Base-by-base conservation (phyloP, 768 basidiomycete genomes). In the Boletus eberwhitei region DNA sequence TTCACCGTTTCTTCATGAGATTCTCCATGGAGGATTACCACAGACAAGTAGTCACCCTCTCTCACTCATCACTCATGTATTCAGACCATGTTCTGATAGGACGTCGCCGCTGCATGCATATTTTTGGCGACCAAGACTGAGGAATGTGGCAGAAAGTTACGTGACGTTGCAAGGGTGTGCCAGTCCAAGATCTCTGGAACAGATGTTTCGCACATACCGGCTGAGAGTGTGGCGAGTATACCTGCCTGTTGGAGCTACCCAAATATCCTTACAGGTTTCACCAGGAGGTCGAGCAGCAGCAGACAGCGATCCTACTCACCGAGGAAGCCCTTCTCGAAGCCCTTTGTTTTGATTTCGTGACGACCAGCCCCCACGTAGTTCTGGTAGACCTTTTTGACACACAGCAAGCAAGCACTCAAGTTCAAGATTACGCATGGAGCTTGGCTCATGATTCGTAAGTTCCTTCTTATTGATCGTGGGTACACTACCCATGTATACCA, bases 91-190 rank as follows among this genome's bases (percentile, higher is more conserved):
- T 36, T 34, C 36, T 26, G 7, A 52, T 58, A 93, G 91, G 86
- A 90, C 60, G 85, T 91, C 39, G 90, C 92, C 29, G 90, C 88
- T 13, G 79, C 91, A 5, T 93, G 90, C 68, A 83, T 93, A 56
- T 93, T 93, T 64, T 79, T 93, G 54, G 88, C 91, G 1, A 91
- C 91, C n/a, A 93, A 93, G 70, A 93, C 90, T 1, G 91, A 93
- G 68, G 91, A 93, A 71, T 92, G 88, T 60, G 88, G 88, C 34
- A 77, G 91, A 48, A 93, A 93, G 65, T 79, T 93, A 14, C 79
- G 87, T n/a, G 91, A 93, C 63, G 88, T 93, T 24, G 88, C 91
- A 9, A 79, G 80, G 59, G 81, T 93, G 11, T 86, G 80, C 60
- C 81, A 83, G 62, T 80, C 87, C 35, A 92, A 93, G 72, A 75